phyloP scores from a whole-genome alignment of 2,329 filamentous ascomycete genomes.

The Microcera coccophila region DNA sequence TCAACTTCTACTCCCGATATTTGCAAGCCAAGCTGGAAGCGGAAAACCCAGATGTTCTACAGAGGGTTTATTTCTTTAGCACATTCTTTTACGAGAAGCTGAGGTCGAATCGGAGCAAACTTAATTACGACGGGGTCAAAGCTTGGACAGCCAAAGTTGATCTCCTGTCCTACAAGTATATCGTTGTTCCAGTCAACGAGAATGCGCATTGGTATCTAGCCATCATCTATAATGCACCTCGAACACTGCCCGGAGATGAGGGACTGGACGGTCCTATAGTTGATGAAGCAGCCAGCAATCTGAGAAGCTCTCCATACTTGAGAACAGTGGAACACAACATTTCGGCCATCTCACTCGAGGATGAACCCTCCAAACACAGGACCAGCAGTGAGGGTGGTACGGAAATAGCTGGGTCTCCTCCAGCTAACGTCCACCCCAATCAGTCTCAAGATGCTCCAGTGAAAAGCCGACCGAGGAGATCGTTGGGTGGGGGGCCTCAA shows the following conservation, averaged over 20 bases:
- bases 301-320: slow-evolving; percentile 9
- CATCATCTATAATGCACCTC: slow-evolving; percentile 85
- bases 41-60: slow-evolving; percentile 51
- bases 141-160: slow-evolving; percentile 86
- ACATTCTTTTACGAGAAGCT: slow-evolving; percentile 86
- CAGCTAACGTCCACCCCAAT: slow-evolving; percentile 1
- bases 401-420: slow-evolving; percentile 1
- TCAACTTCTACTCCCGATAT: slow-evolving; percentile 80
- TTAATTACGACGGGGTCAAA: slow-evolving; percentile 82
- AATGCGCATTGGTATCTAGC: slow-evolving; percentile 87
- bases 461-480: slow-evolving; percentile 14
- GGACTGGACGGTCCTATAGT: slow-evolving; percentile 15
- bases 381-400: slow-evolving; percentile 6
- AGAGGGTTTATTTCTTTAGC: slow-evolving; percentile 82
- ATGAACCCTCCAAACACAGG: slow-evolving; percentile 10
- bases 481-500: slow-evolving; percentile 15
- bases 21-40: slow-evolving; percentile 59
- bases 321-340: slow-evolving; percentile 16
- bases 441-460: neutral
- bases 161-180: slow-evolving; percentile 79
- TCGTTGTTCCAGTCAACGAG: slow-evolving; percentile 90
- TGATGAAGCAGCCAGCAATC: slow-evolving; percentile 1
- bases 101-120: slow-evolving; percentile 55
- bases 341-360: slow-evolving; percentile 24
- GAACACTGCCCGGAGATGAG: slow-evolving; percentile 43